These are phyloP conservation scores for Arthrobotrys iridis DNA, from an alignment of 2,329 filamentous ascomycete species.

Conservation along the genomic window DNA sequence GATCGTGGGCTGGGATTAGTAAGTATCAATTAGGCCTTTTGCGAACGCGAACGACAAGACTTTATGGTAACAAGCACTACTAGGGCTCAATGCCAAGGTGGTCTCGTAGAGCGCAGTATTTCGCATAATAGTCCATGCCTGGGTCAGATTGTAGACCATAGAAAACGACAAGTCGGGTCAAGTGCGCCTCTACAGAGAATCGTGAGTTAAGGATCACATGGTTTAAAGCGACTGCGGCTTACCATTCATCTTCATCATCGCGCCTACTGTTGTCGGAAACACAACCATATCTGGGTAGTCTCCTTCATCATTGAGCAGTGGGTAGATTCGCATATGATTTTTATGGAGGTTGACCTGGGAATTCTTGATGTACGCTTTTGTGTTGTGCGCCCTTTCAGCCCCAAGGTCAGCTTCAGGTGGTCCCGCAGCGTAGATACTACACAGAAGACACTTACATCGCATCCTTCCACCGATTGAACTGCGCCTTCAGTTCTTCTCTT, in stretches of 20 bases:
- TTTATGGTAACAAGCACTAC: not conserved
- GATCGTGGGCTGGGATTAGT: not conserved
- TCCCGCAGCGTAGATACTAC: not conserved
- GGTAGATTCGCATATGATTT: slow-evolving; percentile 51
- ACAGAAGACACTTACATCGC: slow-evolving; percentile 32
- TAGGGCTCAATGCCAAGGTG: slow-evolving; percentile 52
- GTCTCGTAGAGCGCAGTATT: slow-evolving; percentile 52
- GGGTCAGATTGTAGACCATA: slow-evolving; percentile 45
- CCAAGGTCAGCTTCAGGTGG: not conserved
- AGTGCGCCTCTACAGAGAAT: slow-evolving; percentile 26
- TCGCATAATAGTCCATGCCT: slow-evolving; percentile 50
- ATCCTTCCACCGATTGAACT: slow-evolving; percentile 43
- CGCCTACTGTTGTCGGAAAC: slow-evolving; percentile 44
- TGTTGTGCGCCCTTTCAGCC: slow-evolving; percentile 51
- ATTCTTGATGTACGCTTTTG: slow-evolving; percentile 53
- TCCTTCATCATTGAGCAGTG: slow-evolving; percentile 47
- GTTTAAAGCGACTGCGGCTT: not conserved
- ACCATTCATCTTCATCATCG: slow-evolving; percentile 54
- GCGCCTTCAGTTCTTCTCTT: slow-evolving; percentile 33
- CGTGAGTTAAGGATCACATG: not conserved
- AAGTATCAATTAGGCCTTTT: not conserved
- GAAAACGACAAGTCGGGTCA: slow-evolving; percentile 48
- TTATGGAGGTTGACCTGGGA: slow-evolving; percentile 51
- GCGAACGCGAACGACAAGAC: not conserved
- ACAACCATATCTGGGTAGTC: slow-evolving; percentile 47